Percentiles rank a stretch among this genome's conserved stretches.
These are phyloP conservation scores for Mycena capillaripes DNA, from an alignment of 768 basidiomycete genomes.

Conservation along the genomic window DNA sequence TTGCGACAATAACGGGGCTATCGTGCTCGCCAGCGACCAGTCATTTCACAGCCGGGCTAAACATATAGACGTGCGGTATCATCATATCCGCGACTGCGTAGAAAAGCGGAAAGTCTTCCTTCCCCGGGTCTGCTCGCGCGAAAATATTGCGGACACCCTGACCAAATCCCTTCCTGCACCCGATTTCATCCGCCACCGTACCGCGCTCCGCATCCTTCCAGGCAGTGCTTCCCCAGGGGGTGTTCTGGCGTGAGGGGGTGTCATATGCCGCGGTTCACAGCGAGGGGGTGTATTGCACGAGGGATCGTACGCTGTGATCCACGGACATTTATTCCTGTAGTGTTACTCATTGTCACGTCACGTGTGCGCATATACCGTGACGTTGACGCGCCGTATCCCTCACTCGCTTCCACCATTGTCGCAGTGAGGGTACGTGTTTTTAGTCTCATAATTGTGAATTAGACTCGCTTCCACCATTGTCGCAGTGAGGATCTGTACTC, in stretches of 20 bases:
- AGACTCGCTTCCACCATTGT: too few species aligned
- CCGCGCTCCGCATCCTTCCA: too few species aligned
- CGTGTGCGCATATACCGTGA: background rate
- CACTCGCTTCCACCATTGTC: background rate
- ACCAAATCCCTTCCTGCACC: background rate
- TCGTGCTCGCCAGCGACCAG: slow-evolving; percentile 37
- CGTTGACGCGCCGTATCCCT: background rate
- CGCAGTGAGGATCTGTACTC: slow-evolving; percentile 1
- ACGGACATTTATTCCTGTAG: too few species aligned
- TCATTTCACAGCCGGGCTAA: slow-evolving; percentile 43
- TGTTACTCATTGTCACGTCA: background rate
- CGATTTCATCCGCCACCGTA: background rate
- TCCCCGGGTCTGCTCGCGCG: background rate
- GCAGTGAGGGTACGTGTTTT: too few species aligned
- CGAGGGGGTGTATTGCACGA: too few species aligned
- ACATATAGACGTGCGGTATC: slow-evolving; percentile 48
- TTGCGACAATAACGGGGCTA: slow-evolving; percentile 38
- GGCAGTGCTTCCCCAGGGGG: too few species aligned
- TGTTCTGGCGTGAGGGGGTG: too few species aligned
- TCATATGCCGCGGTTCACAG: too few species aligned
- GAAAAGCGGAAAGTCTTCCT: slow-evolving; percentile 37
- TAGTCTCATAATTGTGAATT: too few species aligned
- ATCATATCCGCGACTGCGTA: slow-evolving; percentile 48
- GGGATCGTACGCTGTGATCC: too few species aligned
- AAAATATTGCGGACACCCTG: background rate